phyloP scores from a whole-genome alignment of 176 grass and related monocot species.

The Elaeis guineensis region DNA sequence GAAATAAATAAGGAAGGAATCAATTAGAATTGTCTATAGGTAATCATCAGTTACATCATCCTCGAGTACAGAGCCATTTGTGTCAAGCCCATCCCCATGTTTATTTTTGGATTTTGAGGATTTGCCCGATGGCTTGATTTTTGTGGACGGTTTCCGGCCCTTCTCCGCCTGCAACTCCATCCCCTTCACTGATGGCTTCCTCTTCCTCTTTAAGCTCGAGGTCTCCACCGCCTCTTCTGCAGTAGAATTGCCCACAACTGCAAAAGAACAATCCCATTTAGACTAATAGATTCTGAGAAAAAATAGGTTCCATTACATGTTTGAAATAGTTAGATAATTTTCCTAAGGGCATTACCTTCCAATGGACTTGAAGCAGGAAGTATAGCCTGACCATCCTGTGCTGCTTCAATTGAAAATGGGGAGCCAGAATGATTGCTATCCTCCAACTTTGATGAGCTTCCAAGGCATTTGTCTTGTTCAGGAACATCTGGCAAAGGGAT shows the following conservation, averaged over 20 bases:
- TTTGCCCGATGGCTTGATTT: conserved; percentile 51
- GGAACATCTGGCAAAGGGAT: conserved; percentile 70
- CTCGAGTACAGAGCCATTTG: conserved; percentile 43
- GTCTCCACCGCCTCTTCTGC: conserved; percentile 54
- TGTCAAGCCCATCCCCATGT: conserved; percentile 33
- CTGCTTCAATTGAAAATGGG: conserved; percentile 66
- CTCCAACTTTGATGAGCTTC: conserved; percentile 79
- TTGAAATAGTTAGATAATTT: no score
- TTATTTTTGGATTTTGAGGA: conserved; percentile 47
- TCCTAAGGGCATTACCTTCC: conserved; percentile 39
- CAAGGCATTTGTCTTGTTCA: conserved; percentile 81
- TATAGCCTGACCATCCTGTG: conserved; percentile 56
- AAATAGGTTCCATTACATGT: no score
- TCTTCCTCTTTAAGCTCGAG: conserved; percentile 53
- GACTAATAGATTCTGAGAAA: no score
- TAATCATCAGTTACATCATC: conserved; percentile 70
- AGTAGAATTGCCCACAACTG: conserved; percentile 55
- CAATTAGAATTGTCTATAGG: neutral
- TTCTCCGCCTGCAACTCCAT: conserved; percentile 84
- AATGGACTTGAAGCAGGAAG: conserved; percentile 62
- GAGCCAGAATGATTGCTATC: conserved; percentile 90
- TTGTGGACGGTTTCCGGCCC: conserved; percentile 42
- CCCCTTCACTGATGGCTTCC: conserved; percentile 78
- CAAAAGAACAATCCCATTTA: conserved; percentile 18
- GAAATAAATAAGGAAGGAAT: neutral